phyloP scores from a whole-genome alignment of 345 rosid species.

The Boechera divaricarpa region DNA sequence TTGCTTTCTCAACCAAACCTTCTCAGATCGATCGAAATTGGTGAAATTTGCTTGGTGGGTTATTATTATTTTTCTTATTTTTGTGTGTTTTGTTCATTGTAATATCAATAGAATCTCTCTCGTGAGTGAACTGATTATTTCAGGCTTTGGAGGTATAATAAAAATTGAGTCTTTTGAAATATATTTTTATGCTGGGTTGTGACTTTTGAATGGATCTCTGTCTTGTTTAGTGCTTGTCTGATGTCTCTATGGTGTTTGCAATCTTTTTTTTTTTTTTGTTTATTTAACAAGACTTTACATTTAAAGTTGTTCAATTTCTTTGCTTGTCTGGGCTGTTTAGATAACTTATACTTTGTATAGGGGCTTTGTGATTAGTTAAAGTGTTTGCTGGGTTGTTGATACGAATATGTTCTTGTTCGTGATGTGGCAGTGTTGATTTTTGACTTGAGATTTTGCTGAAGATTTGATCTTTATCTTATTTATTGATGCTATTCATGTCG shows the following conservation, averaged over 20 bases:
- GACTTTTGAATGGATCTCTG: slow-evolving; percentile 30
- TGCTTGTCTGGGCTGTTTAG: too few relatives aligned
- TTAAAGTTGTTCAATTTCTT: too few relatives aligned
- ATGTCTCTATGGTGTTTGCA: too few relatives aligned
- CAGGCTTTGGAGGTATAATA: slow-evolving; percentile 5
- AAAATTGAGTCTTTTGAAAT: slow-evolving; percentile 1
- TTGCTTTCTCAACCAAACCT: slow-evolving; percentile 32
- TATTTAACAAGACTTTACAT: too few relatives aligned
- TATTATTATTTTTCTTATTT: not conserved
- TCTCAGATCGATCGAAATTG: slow-evolving; percentile 34
- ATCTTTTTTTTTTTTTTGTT: too few relatives aligned
- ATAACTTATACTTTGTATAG: too few relatives aligned
- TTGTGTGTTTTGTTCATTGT: not conserved
- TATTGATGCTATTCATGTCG: slow-evolving; percentile 3
- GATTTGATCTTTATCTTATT: slow-evolving; percentile 27
- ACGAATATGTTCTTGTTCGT: slow-evolving; percentile 9
- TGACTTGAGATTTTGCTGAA: not conserved
- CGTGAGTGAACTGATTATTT: not conserved
- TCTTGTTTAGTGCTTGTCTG: not conserved
- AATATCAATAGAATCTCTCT: not conserved
- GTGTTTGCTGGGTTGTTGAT: slow-evolving; percentile 15
- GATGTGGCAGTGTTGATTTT: not conserved
- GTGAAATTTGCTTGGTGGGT: slow-evolving; percentile 35
- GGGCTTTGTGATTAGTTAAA: not conserved
- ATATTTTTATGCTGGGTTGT: not conserved